Evolutionary conservation across 208 protist genomes (phyloP).

Genomic region (Blastocrithidia nonstop): DNA sequence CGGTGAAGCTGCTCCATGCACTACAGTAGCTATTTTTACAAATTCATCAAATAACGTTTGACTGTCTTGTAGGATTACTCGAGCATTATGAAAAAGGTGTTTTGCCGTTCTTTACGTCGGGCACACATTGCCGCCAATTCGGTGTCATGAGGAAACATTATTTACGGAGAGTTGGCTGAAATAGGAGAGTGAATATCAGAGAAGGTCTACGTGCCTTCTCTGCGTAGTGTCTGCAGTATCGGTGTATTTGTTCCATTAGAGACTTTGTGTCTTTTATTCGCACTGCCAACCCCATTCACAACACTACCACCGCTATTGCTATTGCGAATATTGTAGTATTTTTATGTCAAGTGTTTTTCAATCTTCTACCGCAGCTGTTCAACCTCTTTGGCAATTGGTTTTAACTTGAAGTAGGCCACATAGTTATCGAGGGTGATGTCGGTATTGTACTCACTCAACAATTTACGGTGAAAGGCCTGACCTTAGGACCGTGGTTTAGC

Average conservation of each 20-base stretch:
- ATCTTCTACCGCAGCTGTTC: constrained; percentile 30
- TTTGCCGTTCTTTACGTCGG: constrained; percentile 16
- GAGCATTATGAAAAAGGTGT: constrained; percentile 51
- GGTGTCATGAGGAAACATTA: constrained; percentile 4
- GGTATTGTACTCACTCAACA: constrained; percentile 77
- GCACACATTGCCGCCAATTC: constrained; percentile 11
- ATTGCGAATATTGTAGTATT: constrained; percentile 5
- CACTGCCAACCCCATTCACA: too few relatives aligned
- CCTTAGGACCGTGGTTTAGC: constrained; percentile 50
- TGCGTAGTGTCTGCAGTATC: too few relatives aligned
- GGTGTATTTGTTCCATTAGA: too few relatives aligned
- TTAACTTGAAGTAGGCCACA: constrained; percentile 67
- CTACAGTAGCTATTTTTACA: constrained; percentile 24
- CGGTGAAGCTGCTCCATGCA: constrained; percentile 22
- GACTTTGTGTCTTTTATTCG: background rate
- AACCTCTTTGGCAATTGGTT: constrained; percentile 54
- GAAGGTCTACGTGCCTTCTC: too few relatives aligned
- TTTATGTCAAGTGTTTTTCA: constrained; percentile 7
- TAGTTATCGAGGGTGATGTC: constrained; percentile 74
- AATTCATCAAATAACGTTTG: constrained; percentile 22
- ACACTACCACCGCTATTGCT: background rate
- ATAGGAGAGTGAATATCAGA: too few relatives aligned
- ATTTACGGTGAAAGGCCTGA: constrained; percentile 59
- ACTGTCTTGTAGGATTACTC: constrained; percentile 39
- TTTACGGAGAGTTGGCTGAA: too few relatives aligned